These are phyloP conservation scores for Diutina mesorugosa DNA, from an alignment of 1,139 yeast species.

Conservation along the genomic window DNA sequence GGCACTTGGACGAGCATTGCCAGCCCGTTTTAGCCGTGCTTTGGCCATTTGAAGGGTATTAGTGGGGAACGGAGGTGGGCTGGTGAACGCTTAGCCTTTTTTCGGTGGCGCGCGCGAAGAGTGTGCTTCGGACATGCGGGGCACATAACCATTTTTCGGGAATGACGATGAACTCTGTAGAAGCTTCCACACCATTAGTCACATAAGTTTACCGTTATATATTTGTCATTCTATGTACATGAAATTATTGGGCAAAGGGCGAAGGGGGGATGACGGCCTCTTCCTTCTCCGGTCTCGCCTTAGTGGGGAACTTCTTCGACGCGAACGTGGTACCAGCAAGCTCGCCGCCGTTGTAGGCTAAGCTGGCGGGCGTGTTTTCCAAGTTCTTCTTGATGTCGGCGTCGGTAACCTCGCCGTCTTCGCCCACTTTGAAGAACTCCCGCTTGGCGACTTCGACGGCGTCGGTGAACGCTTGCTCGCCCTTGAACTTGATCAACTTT, in stretches of 20 bases:
- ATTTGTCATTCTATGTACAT: not conserved
- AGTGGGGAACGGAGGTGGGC: not conserved
- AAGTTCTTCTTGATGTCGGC: constrained; percentile 12
- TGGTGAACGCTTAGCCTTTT: not conserved
- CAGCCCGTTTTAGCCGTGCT: not conserved
- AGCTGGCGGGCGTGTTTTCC: constrained; percentile 15
- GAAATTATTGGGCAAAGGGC: not conserved
- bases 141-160: not conserved
- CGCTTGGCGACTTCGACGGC: constrained; percentile 56
- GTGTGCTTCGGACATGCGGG: not conserved
- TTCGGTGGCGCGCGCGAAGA: constrained; percentile 1
- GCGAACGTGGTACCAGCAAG: constrained; percentile 12
- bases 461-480: constrained; percentile 38
- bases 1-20: not conserved
- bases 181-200: not conserved
- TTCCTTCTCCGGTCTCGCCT: constrained; percentile 3
- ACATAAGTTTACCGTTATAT: no score
- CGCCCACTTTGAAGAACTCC: constrained; percentile 9
- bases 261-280: not conserved
- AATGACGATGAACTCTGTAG: not conserved
- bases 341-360: constrained; percentile 2
- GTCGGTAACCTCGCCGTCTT: constrained; percentile 2
- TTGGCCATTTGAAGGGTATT: not conserved
- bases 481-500: constrained; percentile 38
- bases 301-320: constrained; percentile 25